Conservation (phyloP, 306 rosid species). For the Trichosanthes cucumerina region DNA sequence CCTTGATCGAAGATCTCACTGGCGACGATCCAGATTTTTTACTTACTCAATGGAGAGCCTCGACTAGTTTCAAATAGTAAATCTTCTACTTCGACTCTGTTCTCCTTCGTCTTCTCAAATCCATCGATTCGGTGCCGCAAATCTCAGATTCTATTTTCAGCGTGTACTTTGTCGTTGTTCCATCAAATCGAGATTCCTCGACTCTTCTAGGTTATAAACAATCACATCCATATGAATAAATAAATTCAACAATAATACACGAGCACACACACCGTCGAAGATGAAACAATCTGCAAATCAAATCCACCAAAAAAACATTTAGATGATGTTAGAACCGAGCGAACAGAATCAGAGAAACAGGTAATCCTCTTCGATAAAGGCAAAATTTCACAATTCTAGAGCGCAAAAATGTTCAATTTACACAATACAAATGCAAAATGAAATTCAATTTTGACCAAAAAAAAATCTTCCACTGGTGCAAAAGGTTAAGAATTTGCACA, state of each 20-base stretch:
- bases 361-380: not conserved
- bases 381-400: not conserved
- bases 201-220: not conserved
- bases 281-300: not conserved
- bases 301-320: not conserved
- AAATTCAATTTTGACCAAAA: not conserved
- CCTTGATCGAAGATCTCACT: not conserved
- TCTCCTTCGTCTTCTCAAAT: slow-evolving; percentile 38
- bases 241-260: not conserved
- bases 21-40: slow-evolving; percentile 13
- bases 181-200: not conserved
- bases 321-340: not conserved
- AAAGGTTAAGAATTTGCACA: not conserved
- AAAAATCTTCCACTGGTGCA: not conserved
- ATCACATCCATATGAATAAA: not conserved
- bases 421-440: not conserved
- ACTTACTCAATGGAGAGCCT: slow-evolving; percentile 42
- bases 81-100: slow-evolving; percentile 50
- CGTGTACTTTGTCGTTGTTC: slow-evolving; percentile 26
- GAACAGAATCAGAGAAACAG: not conserved
- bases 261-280: not conserved
- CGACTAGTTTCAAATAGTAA: slow-evolving; percentile 52
- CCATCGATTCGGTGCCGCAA: not conserved
- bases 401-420: not conserved
- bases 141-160: slow-evolving; percentile 24